Evolutionary conservation across 1,284 basidiomycete species (phyloP).

Genomic region (Schizopora paradoxa): DNA sequence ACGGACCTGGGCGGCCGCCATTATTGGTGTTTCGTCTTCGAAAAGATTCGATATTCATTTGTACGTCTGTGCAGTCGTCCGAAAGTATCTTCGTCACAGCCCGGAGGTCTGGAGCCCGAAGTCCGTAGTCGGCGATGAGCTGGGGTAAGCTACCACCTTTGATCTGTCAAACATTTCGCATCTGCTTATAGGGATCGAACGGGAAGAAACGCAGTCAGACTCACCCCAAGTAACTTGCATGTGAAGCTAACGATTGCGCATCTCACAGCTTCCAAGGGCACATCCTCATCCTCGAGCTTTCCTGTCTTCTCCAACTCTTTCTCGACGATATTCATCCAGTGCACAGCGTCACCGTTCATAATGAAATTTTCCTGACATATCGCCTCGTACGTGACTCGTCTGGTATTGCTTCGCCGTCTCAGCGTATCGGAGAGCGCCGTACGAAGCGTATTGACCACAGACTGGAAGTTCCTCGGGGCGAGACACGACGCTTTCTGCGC

Average conservation of each 20-base stretch:
- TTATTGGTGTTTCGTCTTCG: conserved; percentile 2
- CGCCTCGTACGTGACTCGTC: conserved; percentile 14
- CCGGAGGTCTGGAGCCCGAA: conserved; percentile 8
- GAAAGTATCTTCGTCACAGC: conserved; percentile 8
- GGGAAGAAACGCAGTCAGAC: background rate
- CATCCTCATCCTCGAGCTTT: conserved; percentile 7
- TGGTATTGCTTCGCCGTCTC: background rate
- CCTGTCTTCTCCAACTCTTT: conserved; percentile 15
- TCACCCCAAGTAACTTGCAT: conserved; percentile 16
- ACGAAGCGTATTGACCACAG: conserved; percentile 26
- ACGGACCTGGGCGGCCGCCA: background rate
- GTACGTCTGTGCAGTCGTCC: conserved; percentile 3
- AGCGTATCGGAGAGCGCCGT: conserved; percentile 19
- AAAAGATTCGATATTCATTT: conserved; percentile 13
- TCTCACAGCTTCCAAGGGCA: conserved; percentile 5
- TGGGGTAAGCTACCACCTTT: conserved; percentile 7
- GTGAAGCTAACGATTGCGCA: conserved; percentile 19
- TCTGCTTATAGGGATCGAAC: background rate
- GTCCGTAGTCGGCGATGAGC: conserved; percentile 9
- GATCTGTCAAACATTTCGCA: conserved; percentile 5
- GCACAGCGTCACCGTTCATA: conserved; percentile 15
- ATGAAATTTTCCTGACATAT: conserved; percentile 18
- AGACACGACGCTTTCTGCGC: conserved; percentile 33
- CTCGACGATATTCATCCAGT: conserved; percentile 24
- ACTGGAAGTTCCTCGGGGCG: conserved; percentile 27